These are phyloP conservation scores for Rosa persica DNA, from an alignment of 306 rosid genomes.

Conservation along the genomic window DNA sequence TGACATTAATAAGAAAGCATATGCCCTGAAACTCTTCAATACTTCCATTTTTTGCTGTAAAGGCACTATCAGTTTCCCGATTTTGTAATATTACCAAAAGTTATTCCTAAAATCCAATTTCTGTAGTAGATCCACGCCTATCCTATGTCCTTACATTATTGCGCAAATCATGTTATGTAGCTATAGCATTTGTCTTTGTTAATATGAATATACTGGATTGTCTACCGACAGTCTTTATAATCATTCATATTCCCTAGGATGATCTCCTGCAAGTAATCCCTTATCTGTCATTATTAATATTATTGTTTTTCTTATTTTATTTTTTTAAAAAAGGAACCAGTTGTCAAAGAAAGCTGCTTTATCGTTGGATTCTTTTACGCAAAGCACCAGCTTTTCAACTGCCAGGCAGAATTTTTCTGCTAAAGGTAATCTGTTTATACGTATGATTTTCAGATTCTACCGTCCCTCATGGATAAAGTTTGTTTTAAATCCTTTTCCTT, in stretches of 20 bases:
- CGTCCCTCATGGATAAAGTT: neutral
- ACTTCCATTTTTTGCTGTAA: neutral
- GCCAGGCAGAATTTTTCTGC: slow-evolving; percentile 40
- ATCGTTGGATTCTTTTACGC: slow-evolving; percentile 25
- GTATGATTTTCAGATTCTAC: neutral
- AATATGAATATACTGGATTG: neutral
- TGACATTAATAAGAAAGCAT: neutral
- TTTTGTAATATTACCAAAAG: neutral
- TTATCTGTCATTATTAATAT: neutral
- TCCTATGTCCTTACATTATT: neutral
- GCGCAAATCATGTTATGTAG: neutral
- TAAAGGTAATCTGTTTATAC: slow-evolving; percentile 47
- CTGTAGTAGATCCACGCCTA: neutral
- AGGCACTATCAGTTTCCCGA: neutral
- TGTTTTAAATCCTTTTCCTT: slow-evolving; percentile 8
- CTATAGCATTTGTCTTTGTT: neutral
- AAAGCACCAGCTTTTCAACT: slow-evolving; percentile 46
- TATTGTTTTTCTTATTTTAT: neutral
- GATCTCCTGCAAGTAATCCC: too few species aligned
- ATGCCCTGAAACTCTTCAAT: neutral
- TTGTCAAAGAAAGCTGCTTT: slow-evolving; percentile 34
- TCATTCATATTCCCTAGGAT: neutral
- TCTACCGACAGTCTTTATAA: neutral
- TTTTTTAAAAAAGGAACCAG: slow-evolving; percentile 38
- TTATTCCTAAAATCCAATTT: neutral